These are phyloP conservation scores for Chlamydomonas asymmetrica DNA, from an alignment of 139 green algal species.

Conservation along the genomic window DNA sequence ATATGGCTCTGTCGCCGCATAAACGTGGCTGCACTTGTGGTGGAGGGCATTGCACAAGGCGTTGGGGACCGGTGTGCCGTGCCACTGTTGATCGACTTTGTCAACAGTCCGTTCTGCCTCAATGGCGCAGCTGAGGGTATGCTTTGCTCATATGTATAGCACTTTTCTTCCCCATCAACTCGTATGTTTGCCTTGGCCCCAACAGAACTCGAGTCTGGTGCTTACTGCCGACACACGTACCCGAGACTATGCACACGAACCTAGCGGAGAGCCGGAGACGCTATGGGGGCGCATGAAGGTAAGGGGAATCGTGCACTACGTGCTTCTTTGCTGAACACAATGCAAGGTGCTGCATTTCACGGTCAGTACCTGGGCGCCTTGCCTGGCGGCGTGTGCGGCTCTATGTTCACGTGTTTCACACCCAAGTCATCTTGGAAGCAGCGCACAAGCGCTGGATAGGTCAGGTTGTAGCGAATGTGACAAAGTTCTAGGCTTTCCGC, in stretches of 20 bases:
- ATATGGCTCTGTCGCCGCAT: background rate
- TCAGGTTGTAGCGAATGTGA: no score
- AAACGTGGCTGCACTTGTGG: background rate
- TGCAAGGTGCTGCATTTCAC: no score
- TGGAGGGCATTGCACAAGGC: background rate
- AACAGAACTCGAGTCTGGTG: constrained; percentile 95
- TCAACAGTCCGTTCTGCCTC: background rate
- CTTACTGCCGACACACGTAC: constrained; percentile 88
- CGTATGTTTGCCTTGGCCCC: background rate
- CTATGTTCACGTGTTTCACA: no score
- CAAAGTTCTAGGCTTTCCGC: no score
- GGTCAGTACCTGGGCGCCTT: no score
- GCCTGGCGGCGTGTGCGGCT: no score
- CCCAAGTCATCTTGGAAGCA: no score
- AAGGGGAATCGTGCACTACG: no score
- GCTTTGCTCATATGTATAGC: no score
- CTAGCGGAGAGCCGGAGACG: constrained; percentile 87
- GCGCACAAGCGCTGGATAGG: no score
- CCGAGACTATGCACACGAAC: constrained; percentile 77
- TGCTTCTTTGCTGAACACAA: no score
- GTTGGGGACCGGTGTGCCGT: no score
- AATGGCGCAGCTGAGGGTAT: background rate
- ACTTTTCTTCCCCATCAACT: background rate
- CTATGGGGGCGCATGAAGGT: constrained; percentile 77
- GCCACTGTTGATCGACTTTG: background rate